phyloP scores from a whole-genome alignment of 441 rosid genomes.

The Gossypium schwendimanii region DNA sequence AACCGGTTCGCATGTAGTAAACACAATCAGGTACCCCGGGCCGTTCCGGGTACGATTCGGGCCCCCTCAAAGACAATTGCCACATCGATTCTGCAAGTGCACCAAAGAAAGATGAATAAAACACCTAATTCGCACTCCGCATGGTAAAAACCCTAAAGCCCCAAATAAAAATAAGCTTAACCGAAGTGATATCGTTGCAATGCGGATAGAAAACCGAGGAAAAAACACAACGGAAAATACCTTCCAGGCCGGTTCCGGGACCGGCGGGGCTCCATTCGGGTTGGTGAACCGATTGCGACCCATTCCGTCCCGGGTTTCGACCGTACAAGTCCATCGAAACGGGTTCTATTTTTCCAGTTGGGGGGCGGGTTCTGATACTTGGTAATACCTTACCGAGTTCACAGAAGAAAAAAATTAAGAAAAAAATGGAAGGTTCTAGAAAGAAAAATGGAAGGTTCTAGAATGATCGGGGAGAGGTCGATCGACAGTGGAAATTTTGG shows the following conservation, averaged over 20 bases:
- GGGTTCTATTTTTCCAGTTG: neutral
- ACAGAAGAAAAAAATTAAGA: neutral
- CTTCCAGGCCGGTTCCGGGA: slow-evolving; percentile 58
- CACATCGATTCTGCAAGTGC: slow-evolving; percentile 67
- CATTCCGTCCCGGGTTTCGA: slow-evolving; percentile 44
- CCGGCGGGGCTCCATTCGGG: slow-evolving; percentile 52
- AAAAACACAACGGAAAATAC: slow-evolving; percentile 21
- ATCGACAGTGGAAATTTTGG: slow-evolving; percentile 19
- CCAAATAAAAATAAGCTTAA: neutral
- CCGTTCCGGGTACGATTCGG: slow-evolving; percentile 73
- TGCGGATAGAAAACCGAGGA: slow-evolving; percentile 12
- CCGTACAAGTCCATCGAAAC: slow-evolving; percentile 63
- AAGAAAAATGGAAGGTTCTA: slow-evolving; percentile 13
- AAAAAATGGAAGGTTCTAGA: neutral
- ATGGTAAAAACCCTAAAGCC: slow-evolving; percentile 33
- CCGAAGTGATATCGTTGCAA: neutral
- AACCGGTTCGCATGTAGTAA: slow-evolving; percentile 86
- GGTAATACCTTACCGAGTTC: slow-evolving; percentile 32
- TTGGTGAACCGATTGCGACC: slow-evolving; percentile 47
- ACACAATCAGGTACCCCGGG: slow-evolving; percentile 76
- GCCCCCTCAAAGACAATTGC: slow-evolving; percentile 48
- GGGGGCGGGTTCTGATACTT: neutral
- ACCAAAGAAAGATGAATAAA: slow-evolving; percentile 10
- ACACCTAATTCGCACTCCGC: slow-evolving; percentile 14
- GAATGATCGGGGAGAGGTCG: slow-evolving; percentile 22